These are phyloP conservation scores for Apodospora peruviana DNA, from an alignment of 495 filamentous ascomycete species.

Conservation along the genomic window DNA sequence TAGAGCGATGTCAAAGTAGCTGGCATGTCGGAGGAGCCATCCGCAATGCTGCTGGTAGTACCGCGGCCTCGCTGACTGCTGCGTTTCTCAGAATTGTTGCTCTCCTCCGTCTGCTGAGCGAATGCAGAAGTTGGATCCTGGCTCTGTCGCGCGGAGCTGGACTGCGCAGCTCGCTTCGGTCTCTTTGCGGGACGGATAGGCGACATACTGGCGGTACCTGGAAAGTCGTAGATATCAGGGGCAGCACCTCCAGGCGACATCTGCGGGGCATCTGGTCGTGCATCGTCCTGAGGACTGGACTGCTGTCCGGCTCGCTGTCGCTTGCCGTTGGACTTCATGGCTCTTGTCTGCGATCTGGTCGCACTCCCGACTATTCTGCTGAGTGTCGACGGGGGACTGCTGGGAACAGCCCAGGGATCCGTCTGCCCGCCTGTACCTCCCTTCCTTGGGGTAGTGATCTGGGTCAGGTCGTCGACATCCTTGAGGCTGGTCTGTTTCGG, in stretches of 20 bases:
- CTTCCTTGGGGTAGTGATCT: slow-evolving; percentile 16
- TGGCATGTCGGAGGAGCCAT: slow-evolving; percentile 6
- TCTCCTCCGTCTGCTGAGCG: too few species aligned
- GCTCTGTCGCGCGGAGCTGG: background rate
- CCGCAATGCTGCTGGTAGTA: background rate
- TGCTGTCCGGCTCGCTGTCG: slow-evolving; percentile 10
- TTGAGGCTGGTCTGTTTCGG: background rate
- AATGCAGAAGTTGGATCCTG: too few species aligned
- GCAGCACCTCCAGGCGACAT: background rate
- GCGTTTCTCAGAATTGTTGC: background rate
- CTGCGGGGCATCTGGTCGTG: background rate
- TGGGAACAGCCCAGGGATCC: slow-evolving; percentile 15
- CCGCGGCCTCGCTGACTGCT: background rate
- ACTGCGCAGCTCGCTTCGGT: background rate
- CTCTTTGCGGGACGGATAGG: background rate
- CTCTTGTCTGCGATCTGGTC: background rate
- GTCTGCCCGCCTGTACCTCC: background rate
- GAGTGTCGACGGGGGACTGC: slow-evolving; percentile 2
- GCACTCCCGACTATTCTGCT: background rate
- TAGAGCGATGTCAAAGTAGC: slow-evolving; percentile 14
- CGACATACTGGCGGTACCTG: slow-evolving; percentile 2
- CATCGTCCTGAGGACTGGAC: slow-evolving; percentile 7
- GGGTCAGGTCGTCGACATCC: slow-evolving; percentile 16
- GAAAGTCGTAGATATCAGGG: slow-evolving; percentile 5
- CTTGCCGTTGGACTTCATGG: slow-evolving; percentile 15